Evolutionary conservation across 306 rosid genomes (phyloP).

Genomic region (Vicia sativa): DNA sequence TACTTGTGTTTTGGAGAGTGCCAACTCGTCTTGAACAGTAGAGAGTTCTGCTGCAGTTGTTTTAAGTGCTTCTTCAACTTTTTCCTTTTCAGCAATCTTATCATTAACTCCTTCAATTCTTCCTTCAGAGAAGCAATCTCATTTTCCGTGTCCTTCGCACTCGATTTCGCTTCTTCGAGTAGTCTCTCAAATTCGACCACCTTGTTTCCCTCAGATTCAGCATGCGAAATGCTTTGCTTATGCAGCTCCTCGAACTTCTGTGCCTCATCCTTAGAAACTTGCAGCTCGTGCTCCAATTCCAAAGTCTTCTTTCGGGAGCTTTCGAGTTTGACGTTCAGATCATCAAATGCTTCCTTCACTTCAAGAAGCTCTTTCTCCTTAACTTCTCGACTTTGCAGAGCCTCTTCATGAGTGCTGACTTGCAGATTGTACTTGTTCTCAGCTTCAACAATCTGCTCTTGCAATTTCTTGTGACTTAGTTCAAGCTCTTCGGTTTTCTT

Average conservation of each 20-base stretch:
- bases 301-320: slow-evolving; percentile 63
- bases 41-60: slow-evolving; percentile 70
- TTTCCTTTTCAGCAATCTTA: slow-evolving; percentile 69
- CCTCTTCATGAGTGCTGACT: slow-evolving; percentile 65
- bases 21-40: slow-evolving; percentile 67
- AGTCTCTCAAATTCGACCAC: slow-evolving; percentile 73
- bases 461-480: slow-evolving; percentile 62
- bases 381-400: slow-evolving; percentile 68
- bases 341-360: slow-evolving; percentile 76
- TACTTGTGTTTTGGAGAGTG: slow-evolving; percentile 64
- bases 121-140: slow-evolving; percentile 67
- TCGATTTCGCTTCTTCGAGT: slow-evolving; percentile 66
- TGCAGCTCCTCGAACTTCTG: slow-evolving; percentile 84
- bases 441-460: slow-evolving; percentile 63
- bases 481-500: slow-evolving; percentile 66
- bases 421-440: slow-evolving; percentile 67
- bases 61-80: slow-evolving; percentile 74
- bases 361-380: slow-evolving; percentile 64
- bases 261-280: slow-evolving; percentile 58
- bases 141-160: slow-evolving; percentile 64
- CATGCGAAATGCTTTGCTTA: slow-evolving; percentile 75
- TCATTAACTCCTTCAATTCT: slow-evolving; percentile 71
- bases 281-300: slow-evolving; percentile 68
- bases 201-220: slow-evolving; percentile 72
- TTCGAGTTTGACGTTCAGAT: slow-evolving; percentile 63